Percentiles rank a stretch among this genome's conserved stretches.
Conservation (phyloP, 164 flowering plant species). For the Tetracentron sinense region DNA sequence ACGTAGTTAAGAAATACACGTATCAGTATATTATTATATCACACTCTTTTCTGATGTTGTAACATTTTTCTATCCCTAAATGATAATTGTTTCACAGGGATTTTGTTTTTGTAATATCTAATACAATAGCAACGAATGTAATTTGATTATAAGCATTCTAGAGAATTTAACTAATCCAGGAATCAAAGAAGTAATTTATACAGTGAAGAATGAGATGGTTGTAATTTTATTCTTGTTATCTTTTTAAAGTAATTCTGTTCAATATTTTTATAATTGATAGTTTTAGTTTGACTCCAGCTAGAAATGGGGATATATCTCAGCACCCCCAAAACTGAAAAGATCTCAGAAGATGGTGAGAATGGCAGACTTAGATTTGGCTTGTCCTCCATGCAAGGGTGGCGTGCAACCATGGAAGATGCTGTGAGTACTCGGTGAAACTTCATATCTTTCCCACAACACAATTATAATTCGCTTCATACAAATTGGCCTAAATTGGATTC, state of each 20-base stretch:
- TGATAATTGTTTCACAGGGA: background rate
- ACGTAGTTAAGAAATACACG: no score
- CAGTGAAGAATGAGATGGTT: background rate
- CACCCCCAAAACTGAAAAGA: slow-evolving; percentile 71
- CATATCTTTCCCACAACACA: background rate
- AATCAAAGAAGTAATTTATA: background rate
- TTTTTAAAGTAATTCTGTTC: no score
- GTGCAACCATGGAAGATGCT: slow-evolving; percentile 85
- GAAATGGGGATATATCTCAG: slow-evolving; percentile 75
- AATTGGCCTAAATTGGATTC: background rate
- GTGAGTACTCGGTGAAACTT: slow-evolving; percentile 40
- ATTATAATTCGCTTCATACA: background rate
- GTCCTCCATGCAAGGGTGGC: slow-evolving; percentile 91
- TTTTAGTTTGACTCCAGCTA: slow-evolving; percentile 19
- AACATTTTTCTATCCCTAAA: no score
- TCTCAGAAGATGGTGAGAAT: slow-evolving; percentile 73
- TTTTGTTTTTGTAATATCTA: background rate
- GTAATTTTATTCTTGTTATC: background rate
- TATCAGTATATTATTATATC: no score
- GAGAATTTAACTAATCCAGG: background rate
- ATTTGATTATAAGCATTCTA: background rate
- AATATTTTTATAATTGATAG: background rate
- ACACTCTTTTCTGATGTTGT: no score
- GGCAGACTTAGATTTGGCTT: slow-evolving; percentile 54
- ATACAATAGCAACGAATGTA: no score